Percentiles rank a stretch among this genome's conserved stretches.
phyloP scores from a whole-genome alignment of 306 rosid species.

The Hylodesmum podocarpum region DNA sequence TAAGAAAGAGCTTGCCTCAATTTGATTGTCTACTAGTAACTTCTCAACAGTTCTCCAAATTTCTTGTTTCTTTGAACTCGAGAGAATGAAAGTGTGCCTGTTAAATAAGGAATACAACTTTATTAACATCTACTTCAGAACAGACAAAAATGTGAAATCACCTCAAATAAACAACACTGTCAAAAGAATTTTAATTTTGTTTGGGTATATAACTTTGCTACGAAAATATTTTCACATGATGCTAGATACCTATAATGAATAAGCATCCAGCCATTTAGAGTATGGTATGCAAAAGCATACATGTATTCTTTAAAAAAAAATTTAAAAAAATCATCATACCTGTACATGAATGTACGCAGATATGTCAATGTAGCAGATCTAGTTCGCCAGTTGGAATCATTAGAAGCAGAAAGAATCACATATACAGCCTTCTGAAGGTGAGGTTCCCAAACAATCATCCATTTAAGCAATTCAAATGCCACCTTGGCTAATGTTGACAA shows the following conservation, averaged over 20 bases:
- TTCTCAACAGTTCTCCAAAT: conserved; percentile 93
- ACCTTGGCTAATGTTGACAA: conserved; percentile 90
- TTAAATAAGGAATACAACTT: conserved; percentile 28
- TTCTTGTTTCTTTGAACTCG: conserved; percentile 64
- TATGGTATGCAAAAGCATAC: conserved; percentile 24
- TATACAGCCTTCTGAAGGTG: conserved; percentile 76
- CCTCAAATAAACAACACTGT: conserved; percentile 5
- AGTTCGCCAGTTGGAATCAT: conserved; percentile 91
- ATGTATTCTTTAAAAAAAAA: no score
- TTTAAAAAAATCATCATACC: conserved; percentile 57
- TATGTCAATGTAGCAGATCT: conserved; percentile 93
- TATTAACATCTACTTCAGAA: conserved; percentile 16
- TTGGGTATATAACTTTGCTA: conserved; percentile 6
- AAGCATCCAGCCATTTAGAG: conserved; percentile 16
- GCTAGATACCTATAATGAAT: conserved; percentile 19
- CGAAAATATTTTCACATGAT: neutral
- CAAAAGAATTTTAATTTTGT: no score
- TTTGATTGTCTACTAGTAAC: conserved; percentile 94
- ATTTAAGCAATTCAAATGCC: conserved; percentile 87
- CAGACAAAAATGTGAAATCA: conserved; percentile 6
- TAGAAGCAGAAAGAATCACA: conserved; percentile 81
- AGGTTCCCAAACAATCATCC: conserved; percentile 90
- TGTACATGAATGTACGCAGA: conserved; percentile 92
- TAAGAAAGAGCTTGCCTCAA: conserved; percentile 70
- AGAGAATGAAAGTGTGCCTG: conserved; percentile 94